These are phyloP conservation scores for Opeltia flavorubescens DNA, from an alignment of 495 filamentous ascomycete species.

Conservation along the genomic window DNA sequence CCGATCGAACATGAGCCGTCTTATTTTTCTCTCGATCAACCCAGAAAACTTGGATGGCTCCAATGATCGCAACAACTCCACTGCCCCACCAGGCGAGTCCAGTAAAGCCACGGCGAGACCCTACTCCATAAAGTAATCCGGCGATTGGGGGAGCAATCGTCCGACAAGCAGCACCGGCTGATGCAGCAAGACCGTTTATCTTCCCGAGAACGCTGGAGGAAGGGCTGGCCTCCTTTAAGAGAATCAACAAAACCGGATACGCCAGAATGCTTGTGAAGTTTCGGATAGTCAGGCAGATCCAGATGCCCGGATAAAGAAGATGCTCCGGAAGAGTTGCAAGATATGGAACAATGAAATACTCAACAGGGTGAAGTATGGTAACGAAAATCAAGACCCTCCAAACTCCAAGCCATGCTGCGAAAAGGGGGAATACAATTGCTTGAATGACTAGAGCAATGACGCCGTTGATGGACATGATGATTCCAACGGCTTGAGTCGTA, in stretches of 20 bases:
- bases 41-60: conserved; percentile 53
- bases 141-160: conserved; percentile 65
- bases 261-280: conserved; percentile 65
- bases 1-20: conserved; percentile 24
- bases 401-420: conserved; percentile 58
- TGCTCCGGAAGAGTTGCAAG: conserved; percentile 46
- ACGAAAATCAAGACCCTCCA: conserved; percentile 59
- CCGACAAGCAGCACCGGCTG: conserved; percentile 60
- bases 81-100: conserved; percentile 71
- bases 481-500: conserved; percentile 54
- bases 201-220: conserved; percentile 51
- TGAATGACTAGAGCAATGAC: conserved; percentile 69
- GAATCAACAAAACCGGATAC: conserved; percentile 66
- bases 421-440: conserved; percentile 56
- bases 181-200: conserved; percentile 71
- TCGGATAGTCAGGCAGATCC: conserved; percentile 52
- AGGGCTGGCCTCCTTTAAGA: conserved; percentile 73
- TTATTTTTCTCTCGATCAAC: conserved; percentile 38
- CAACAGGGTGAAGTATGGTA: conserved; percentile 60
- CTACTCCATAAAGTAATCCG: conserved; percentile 58
- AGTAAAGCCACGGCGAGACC: conserved; percentile 51
- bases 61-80: conserved; percentile 50
- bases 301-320: conserved; percentile 53
- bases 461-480: conserved; percentile 70
- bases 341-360: conserved; percentile 61